Conservation (phyloP, 1,139 yeast species). For the Kodamaea alishanica region DNA sequence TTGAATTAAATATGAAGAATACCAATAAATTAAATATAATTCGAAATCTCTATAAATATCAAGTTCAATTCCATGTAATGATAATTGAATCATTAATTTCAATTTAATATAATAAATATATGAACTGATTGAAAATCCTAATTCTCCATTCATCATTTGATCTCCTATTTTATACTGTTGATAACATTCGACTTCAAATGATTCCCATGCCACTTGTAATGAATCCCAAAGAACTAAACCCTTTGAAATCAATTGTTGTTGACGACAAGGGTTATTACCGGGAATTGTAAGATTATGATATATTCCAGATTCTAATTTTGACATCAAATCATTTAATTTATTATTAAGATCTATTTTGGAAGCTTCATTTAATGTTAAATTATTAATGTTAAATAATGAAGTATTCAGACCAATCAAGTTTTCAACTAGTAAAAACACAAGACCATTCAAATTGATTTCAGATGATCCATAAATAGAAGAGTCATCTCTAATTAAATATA, state of each 20-base stretch:
- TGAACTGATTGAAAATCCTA: slow-evolving; percentile 56
- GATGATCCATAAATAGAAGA: slow-evolving; percentile 43
- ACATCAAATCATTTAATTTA: slow-evolving; percentile 15
- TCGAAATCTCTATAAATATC: slow-evolving; percentile 76
- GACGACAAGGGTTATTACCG: slow-evolving; percentile 78
- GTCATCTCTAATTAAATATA: slow-evolving; percentile 60
- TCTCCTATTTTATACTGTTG: slow-evolving; percentile 35
- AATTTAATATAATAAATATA: slow-evolving; percentile 68
- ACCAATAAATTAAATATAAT: slow-evolving; percentile 65
- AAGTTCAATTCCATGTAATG: slow-evolving; percentile 70
- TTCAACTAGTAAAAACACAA: slow-evolving; percentile 23
- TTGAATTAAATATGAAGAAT: slow-evolving; percentile 51
- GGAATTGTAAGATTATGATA: slow-evolving; percentile 55
- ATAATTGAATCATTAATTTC: slow-evolving; percentile 66
- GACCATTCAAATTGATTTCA: slow-evolving; percentile 10
- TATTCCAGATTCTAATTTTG: slow-evolving; percentile 43
- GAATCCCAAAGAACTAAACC: slow-evolving; percentile 69
- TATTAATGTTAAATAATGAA: slow-evolving; percentile 7
- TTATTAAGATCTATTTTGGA: slow-evolving; percentile 6
- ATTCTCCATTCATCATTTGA: slow-evolving; percentile 20
- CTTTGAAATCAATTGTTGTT: slow-evolving; percentile 65
- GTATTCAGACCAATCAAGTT: slow-evolving; percentile 26
- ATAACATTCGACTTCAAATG: slow-evolving; percentile 43
- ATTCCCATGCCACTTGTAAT: slow-evolving; percentile 65
- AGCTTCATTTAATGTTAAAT: slow-evolving; percentile 8